Evolutionary conservation across 2,329 filamentous ascomycete species (phyloP), one percentile per base, ranked within the genome.

Genomic region (Stagonosporopsis tanaceti): DNA sequence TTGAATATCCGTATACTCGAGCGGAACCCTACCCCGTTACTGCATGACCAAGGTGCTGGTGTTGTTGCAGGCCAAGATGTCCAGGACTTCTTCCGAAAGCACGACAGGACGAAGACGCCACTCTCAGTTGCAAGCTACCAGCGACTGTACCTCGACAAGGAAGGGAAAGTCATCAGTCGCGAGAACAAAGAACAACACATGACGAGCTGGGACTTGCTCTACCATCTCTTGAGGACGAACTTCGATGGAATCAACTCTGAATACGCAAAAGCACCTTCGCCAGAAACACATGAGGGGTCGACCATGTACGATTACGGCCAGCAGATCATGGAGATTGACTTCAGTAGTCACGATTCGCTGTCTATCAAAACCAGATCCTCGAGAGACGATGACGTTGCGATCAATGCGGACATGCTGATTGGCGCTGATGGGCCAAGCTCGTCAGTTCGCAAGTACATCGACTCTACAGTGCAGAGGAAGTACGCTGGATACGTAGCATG

Each of bases 181-280:
- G 63, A 70, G 30, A 50, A 67, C 12, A 63, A 44, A 12, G 57
- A 62, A 28, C 64, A 70, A 46, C 52, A 61, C 9, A 72, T 70
- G 68, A 72, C 66, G 3, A 72, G 69, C 52, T 72, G 69, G 68
- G 70, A 69, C 44, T 39, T 70, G 37, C 24, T 71, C 12, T 72
- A 70, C 22, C 65, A 70, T 34, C 38, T 73, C 0, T 46, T 72
- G 8, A 61, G 69, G 6, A 61, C 67, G 0, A 71, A 72, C 30
- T 69, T 63, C 17, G 68, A 72, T 48, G 63, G 63, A 9, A 55
- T 66, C 4, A 46, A 67, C 6, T 70, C 63, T 32, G 61, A 65
- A 9, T 70, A 68, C 44, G 62, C 53, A 9, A 45, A 62, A 28
- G 51, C 55, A 8, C 64, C 62, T 7, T 27, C 51, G 20, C n/a